Conservation (phyloP, 305 asterid species). For the Petunia hybrid region DNA sequence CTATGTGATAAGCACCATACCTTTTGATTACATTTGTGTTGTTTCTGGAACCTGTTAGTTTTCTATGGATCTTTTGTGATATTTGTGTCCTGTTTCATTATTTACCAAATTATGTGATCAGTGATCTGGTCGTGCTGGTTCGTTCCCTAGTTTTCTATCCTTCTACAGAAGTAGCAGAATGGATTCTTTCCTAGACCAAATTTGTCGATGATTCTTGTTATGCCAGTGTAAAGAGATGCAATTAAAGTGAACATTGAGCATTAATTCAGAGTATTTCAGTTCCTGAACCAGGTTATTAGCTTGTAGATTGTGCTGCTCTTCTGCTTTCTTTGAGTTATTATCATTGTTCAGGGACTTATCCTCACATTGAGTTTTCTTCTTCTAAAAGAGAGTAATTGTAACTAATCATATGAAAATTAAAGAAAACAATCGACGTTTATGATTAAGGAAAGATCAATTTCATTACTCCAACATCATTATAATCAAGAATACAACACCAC, state of each 20-base stretch:
- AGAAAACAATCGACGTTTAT: too few species aligned
- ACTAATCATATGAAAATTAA: background rate
- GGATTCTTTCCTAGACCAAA: conserved; percentile 15
- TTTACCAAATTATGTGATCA: conserved; percentile 28
- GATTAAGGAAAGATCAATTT: too few species aligned
- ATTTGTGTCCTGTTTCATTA: conserved; percentile 23
- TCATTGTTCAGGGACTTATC: background rate
- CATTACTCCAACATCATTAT: too few species aligned
- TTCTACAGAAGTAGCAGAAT: background rate
- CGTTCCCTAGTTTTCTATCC: background rate
- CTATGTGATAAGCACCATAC: conserved; percentile 13
- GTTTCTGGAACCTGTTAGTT: conserved; percentile 13
- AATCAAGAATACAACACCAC: too few species aligned
- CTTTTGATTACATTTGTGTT: conserved; percentile 9
- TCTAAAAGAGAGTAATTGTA: background rate
- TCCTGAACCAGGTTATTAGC: background rate
- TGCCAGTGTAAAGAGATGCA: conserved; percentile 22
- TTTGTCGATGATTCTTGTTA: conserved; percentile 15
- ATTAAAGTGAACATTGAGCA: background rate
- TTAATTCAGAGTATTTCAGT: background rate
- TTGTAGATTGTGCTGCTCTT: background rate
- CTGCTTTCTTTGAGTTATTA: background rate
- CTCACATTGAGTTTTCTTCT: background rate
- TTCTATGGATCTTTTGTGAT: conserved; percentile 20
- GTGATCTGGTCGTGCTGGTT: background rate